A percentile compares a stretch with the other conserved stretches of the same genome.
Evolutionary conservation across 2,329 filamentous ascomycete genomes (phyloP).

Genomic region (Fusarium buxicola): DNA sequence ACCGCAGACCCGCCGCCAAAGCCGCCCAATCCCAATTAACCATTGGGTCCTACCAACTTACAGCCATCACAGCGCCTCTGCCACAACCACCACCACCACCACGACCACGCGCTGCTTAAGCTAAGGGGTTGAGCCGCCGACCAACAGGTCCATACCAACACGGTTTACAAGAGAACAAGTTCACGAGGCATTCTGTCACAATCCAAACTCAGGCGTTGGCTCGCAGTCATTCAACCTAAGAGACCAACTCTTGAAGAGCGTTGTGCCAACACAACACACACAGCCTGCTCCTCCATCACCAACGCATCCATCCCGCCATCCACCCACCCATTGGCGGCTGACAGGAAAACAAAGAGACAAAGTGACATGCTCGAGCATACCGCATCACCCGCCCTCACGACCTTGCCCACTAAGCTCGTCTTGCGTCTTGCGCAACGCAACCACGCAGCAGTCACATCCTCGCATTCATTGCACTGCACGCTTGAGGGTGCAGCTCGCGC

Average conservation of each 20-base stretch:
- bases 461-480: slow-evolving; percentile 30
- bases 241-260: slow-evolving; percentile 22
- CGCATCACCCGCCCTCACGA: slow-evolving; percentile 35
- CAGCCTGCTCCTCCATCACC: slow-evolving; percentile 19
- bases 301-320: slow-evolving; percentile 26
- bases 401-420: slow-evolving; percentile 22
- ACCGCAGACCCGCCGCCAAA: slow-evolving; percentile 29
- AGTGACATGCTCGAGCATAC: slow-evolving; percentile 42
- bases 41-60: slow-evolving; percentile 34
- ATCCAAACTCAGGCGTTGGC: slow-evolving; percentile 29
- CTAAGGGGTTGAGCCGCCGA: slow-evolving; percentile 32
- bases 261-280: slow-evolving; percentile 15
- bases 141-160: slow-evolving; percentile 28
- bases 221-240: slow-evolving; percentile 20
- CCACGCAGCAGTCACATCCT: slow-evolving; percentile 38
- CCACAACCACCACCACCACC: slow-evolving; percentile 27
- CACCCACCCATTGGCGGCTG: slow-evolving; percentile 22
- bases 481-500: slow-evolving; percentile 27
- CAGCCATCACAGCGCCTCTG: slow-evolving; percentile 41
- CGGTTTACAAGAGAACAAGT: slow-evolving; percentile 16
- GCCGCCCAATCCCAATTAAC: slow-evolving; percentile 40
- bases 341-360: slow-evolving; percentile 25
- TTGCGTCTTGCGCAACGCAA: slow-evolving; percentile 13
- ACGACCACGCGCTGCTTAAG: slow-evolving; percentile 13
- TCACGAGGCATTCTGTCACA: slow-evolving; percentile 28